phyloP scores from a whole-genome alignment of 257 asterid species.

The Ehretia macrophylla region DNA sequence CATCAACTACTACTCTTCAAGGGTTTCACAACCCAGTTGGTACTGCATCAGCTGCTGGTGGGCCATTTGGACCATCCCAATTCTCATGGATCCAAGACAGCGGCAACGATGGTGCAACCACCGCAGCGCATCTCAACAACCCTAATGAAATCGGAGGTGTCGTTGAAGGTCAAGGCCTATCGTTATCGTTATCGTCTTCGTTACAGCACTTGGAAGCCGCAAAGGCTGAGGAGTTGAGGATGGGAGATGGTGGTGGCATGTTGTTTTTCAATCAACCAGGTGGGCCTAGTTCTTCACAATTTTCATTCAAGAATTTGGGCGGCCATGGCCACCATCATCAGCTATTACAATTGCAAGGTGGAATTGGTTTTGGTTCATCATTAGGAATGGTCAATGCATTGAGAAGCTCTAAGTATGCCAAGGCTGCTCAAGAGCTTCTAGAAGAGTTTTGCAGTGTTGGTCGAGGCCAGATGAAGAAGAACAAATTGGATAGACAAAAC shows the following conservation, averaged over 20 bases:
- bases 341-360: conserved; percentile 21
- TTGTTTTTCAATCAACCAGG: conserved; percentile 62
- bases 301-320: conserved; percentile 43
- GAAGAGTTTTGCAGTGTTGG: conserved; percentile 96
- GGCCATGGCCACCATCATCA: conserved; percentile 17
- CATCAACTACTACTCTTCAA: conserved; percentile 39
- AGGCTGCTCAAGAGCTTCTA: conserved; percentile 77
- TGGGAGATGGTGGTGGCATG: conserved; percentile 58
- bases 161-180: conserved; percentile 74
- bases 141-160: conserved; percentile 53
- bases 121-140: conserved; percentile 20
- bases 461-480: conserved; percentile 65
- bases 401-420: conserved; percentile 66
- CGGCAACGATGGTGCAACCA: conserved; percentile 14
- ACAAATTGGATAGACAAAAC: conserved; percentile 31
- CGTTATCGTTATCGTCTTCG: conserved; percentile 76
- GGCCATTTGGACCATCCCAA: conserved; percentile 37
- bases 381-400: conserved; percentile 52
- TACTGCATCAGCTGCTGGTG: conserved; percentile 22
- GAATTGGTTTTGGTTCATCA: conserved; percentile 42
- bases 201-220: conserved; percentile 67
- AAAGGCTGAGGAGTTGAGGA: conserved; percentile 67
- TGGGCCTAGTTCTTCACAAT: conserved; percentile 33
- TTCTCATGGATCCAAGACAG: conserved; percentile 57
- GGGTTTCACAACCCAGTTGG: conserved; percentile 29